Percentiles rank a stretch among this genome's conserved stretches.
phyloP scores from a whole-genome alignment of 2,329 filamentous ascomycete genomes.

The Colletotrichum simmondsii region DNA sequence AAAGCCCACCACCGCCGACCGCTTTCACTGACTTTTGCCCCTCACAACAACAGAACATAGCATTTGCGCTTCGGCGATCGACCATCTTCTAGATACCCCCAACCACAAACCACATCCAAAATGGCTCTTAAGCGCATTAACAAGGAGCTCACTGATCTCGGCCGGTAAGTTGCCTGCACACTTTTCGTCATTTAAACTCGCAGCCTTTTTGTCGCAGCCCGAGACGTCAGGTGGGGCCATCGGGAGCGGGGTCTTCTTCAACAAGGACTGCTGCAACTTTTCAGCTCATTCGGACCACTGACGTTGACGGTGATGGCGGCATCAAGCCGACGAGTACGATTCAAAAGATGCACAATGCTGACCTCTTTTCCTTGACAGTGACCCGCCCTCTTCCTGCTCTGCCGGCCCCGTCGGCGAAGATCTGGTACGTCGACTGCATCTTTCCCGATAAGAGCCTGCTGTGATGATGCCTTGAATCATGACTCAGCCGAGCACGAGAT shows the following conservation, averaged over 20 bases:
- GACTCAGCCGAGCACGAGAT: conserved; percentile 39
- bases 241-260: conserved; percentile 48
- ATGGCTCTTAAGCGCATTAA: conserved; percentile 96
- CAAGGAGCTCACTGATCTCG: conserved; percentile 91
- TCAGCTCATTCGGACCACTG: conserved; percentile 2
- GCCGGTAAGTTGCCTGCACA: conserved; percentile 69
- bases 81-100: conserved; percentile 36
- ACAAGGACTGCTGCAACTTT: conserved; percentile 23
- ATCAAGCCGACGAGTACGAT: neutral
- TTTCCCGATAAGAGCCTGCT: conserved; percentile 37
- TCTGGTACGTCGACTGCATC: conserved; percentile 75
- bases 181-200: conserved; percentile 21
- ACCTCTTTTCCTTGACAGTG: conserved; percentile 65
- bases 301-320: conserved; percentile 1
- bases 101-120: conserved; percentile 42
- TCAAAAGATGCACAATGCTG: conserved; percentile 38
- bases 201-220: conserved; percentile 38
- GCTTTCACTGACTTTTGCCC: conserved; percentile 35
- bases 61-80: conserved; percentile 29
- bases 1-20: conserved; percentile 32
- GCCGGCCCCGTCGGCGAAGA: conserved; percentile 97
- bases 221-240: conserved; percentile 48
- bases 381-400: conserved; percentile 98
- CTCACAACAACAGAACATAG: conserved; percentile 35
- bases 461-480: conserved; percentile 26